These are phyloP conservation scores for Ramichloridium luteum DNA, from an alignment of 2,329 filamentous ascomycete species.

Conservation along the genomic window DNA sequence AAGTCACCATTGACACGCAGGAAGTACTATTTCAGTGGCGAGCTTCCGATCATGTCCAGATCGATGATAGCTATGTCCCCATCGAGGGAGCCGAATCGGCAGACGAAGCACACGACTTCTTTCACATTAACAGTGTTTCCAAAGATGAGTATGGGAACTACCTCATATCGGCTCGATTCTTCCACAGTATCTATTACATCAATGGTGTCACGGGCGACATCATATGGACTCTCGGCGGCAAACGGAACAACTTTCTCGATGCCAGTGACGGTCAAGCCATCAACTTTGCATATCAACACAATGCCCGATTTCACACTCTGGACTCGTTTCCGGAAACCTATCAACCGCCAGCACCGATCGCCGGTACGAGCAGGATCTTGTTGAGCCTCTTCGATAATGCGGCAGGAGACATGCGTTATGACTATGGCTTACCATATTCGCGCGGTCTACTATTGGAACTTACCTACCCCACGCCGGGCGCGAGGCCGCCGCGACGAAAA, in stretches of 20 bases:
- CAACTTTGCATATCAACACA: conserved; percentile 26
- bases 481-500: background rate
- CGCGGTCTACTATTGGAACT: conserved; percentile 23
- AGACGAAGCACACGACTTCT: conserved; percentile 39
- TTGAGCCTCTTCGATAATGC: conserved; percentile 44
- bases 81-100: conserved; percentile 30
- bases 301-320: conserved; percentile 18
- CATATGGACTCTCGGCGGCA: conserved; percentile 39
- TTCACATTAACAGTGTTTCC: conserved; percentile 41
- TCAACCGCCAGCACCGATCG: conserved; percentile 9
- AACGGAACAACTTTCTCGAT: conserved; percentile 27
- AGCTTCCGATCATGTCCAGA: conserved; percentile 33
- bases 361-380: conserved; percentile 28
- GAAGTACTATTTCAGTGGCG: conserved; percentile 36
- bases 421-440: conserved; percentile 19
- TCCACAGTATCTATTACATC: conserved; percentile 33
- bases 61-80: conserved; percentile 22
- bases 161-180: conserved; percentile 34
- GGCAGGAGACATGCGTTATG: conserved; percentile 30
- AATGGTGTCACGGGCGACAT: conserved; percentile 31
- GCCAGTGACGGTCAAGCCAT: conserved; percentile 16
- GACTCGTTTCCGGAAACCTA: conserved; percentile 20
- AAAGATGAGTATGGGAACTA: conserved; percentile 37
- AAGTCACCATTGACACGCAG: conserved; percentile 35
- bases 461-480: conserved; percentile 16